Percentiles rank a stretch among this genome's conserved stretches.
These are phyloP conservation scores for Leptosphaerulina australis DNA, from an alignment of 2,329 filamentous ascomycete species.

Conservation along the genomic window DNA sequence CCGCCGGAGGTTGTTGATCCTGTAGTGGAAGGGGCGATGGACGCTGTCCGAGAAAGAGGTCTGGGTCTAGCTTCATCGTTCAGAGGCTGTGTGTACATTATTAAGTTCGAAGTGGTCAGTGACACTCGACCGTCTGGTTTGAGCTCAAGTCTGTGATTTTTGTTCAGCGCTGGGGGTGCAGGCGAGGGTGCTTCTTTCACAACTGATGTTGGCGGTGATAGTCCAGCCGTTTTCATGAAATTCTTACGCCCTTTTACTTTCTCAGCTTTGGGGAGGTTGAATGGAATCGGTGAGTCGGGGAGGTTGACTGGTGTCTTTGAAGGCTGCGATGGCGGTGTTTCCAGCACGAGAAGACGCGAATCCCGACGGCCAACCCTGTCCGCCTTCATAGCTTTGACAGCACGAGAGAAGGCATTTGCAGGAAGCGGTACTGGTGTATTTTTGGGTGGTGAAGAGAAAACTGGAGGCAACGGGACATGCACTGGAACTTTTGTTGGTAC, in stretches of 20 bases:
- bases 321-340: slow-evolving; percentile 26
- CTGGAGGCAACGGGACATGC: background rate
- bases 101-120: slow-evolving; percentile 26
- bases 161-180: background rate
- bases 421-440: slow-evolving; percentile 25
- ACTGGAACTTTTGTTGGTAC: background rate
- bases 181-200: background rate
- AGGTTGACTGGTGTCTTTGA: background rate
- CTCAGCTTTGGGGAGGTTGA: slow-evolving; percentile 10
- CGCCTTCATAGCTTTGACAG: background rate
- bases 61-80: slow-evolving; percentile 21
- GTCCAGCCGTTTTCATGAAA: background rate
- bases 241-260: slow-evolving; percentile 4
- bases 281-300: slow-evolving; percentile 21
- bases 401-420: slow-evolving; percentile 2
- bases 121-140: slow-evolving; percentile 8
- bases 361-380: background rate
- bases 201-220: background rate
- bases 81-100: slow-evolving; percentile 23
- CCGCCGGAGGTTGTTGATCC: slow-evolving; percentile 22
- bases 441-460: slow-evolving; percentile 4
- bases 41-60: slow-evolving; percentile 15
- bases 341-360: slow-evolving; percentile 16
- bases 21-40: slow-evolving; percentile 8
- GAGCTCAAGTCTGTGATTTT: slow-evolving; percentile 1